Base-by-base conservation (phyloP, 1,284 basidiomycete species). In the Chalciporus piperatoides region DNA sequence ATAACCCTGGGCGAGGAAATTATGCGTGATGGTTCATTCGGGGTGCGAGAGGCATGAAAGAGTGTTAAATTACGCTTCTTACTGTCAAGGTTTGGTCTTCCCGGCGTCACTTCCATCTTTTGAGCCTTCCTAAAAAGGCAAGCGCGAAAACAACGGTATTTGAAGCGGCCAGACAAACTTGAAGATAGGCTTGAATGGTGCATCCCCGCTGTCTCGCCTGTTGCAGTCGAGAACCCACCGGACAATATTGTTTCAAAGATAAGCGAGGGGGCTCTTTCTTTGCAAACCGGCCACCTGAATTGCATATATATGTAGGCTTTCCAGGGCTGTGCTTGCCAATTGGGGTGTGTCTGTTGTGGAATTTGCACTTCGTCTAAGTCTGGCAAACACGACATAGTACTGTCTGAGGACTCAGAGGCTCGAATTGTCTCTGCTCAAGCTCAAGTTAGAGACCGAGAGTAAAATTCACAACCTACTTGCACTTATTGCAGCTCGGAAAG, bases 81-180 rank as follows among this genome's bases (percentile, higher is more conserved):
- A 47, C 44, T 55, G 43, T 59, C 41, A 27, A 41, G 7, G 12
- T 24, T 53, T 37, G 41, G 39, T 12, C 28, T 14, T 11, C 12
- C 6, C 14, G 14, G n/a, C 30, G 6, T 32, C 42, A 37, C 30
- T 32, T 32, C 28, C 23, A 41, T 27, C 23, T 28, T 43, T 48
- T 46, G 23, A 49, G 40, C 35, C 44, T 58, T 59, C 58, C 51
- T 50, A 48, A 48, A 52, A 43, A 21, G 19, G 39, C n/a, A 46
- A 33, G 23, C 27, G 51, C 66, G 61, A 67, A 59, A 65, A 55
- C 27, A 2, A 9, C 11, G 27, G 5, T 28, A 12, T 51, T 52
- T 40, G 33, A 43, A 41, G 37, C 35, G 19, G 35, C 36, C 30
- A 28, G 40, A 19, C 44, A 39, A 41, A 36, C 27, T 41, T 28